A percentile compares a stretch with the other conserved stretches of the same genome.
phyloP scores from a whole-genome alignment of 1,139 yeast genomes.

The Kluyveromyces marxianus region DNA sequence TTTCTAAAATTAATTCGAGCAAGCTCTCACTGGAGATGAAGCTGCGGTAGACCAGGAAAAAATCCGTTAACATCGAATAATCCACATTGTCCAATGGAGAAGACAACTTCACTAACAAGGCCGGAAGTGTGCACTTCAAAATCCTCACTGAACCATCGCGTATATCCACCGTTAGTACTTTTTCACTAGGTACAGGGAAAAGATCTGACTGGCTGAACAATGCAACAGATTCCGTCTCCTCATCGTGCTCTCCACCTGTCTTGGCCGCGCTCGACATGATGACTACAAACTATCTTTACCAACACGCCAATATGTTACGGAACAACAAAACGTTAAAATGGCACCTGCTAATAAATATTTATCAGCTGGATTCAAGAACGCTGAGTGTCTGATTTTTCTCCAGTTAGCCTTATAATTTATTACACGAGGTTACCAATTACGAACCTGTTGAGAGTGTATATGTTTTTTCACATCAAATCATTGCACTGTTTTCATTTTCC shows the following conservation, averaged over 20 bases:
- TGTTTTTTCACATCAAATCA: too few relatives aligned
- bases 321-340: too few relatives aligned
- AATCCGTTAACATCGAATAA: constrained; percentile 73
- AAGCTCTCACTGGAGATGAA: constrained; percentile 54
- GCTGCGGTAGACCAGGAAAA: constrained; percentile 74
- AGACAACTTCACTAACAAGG: constrained; percentile 66
- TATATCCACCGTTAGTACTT: constrained; percentile 19
- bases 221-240: not conserved
- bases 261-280: not conserved
- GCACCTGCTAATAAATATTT: too few relatives aligned
- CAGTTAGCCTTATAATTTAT: too few relatives aligned
- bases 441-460: too few relatives aligned
- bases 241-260: not conserved
- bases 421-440: too few relatives aligned
- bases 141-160: constrained; percentile 22
- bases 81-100: constrained; percentile 66
- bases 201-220: constrained; percentile 22
- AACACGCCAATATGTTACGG: too few relatives aligned
- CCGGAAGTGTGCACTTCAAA: constrained; percentile 24
- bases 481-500: too few relatives aligned
- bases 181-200: constrained; percentile 26
- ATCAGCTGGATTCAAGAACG: too few relatives aligned
- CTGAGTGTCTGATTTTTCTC: too few relatives aligned
- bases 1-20: constrained; percentile 50
- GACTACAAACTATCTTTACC: not conserved